These are phyloP conservation scores for Tetrapisispora namnaoensis DNA, from an alignment of 805 yeast species.

Conservation along the genomic window DNA sequence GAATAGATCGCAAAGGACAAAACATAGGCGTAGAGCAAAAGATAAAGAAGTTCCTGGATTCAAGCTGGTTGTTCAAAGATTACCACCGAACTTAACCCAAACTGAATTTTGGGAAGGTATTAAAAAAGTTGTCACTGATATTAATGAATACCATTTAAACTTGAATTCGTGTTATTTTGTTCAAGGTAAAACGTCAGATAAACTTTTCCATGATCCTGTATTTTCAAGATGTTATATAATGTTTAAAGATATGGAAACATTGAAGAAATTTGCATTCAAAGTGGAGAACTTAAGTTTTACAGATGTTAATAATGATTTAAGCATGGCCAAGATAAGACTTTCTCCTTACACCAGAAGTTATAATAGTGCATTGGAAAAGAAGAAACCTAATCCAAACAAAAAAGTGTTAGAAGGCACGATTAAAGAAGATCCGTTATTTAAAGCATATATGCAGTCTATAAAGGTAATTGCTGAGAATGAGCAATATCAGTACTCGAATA, in stretches of 20 bases:
- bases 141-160: conserved; percentile 21
- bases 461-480: conserved; percentile 13
- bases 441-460: conserved; percentile 25
- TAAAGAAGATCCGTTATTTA: conserved; percentile 22
- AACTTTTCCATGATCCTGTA: conserved; percentile 30
- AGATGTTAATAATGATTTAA: conserved; percentile 22
- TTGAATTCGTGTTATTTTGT: conserved; percentile 24
- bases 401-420: conserved; percentile 25
- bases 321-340: conserved; percentile 10
- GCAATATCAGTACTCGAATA: conserved; percentile 16
- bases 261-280: conserved; percentile 26
- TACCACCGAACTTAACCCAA: conserved; percentile 36
- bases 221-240: conserved; percentile 36
- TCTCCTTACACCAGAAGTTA: conserved; percentile 18
- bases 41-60: background rate
- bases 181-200: conserved; percentile 22
- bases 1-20: background rate
- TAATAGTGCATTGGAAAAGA: background rate
- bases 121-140: conserved; percentile 11
- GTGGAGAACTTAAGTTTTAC: conserved; percentile 26
- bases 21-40: background rate
- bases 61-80: conserved; percentile 32
- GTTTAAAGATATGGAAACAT: conserved; percentile 25
- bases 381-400: conserved; percentile 5
- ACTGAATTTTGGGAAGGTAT: conserved; percentile 27